These are phyloP conservation scores for Friedmanniomyces simplex DNA, from an alignment of 495 filamentous ascomycete species.

Conservation along the genomic window DNA sequence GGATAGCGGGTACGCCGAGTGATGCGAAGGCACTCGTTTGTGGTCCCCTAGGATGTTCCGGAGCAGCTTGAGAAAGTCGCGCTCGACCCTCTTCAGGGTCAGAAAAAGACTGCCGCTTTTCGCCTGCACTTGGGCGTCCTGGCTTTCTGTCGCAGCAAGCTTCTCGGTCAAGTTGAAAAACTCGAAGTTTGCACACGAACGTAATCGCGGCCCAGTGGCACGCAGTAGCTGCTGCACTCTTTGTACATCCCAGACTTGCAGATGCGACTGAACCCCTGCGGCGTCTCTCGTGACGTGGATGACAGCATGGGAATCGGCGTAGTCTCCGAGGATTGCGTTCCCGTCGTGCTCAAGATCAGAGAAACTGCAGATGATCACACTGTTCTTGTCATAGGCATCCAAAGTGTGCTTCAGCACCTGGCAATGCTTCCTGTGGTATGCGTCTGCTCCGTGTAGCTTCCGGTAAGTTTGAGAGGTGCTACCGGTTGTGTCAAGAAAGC, in stretches of 20 bases:
- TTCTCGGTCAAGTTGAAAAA: slow-evolving; percentile 50
- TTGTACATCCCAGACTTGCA: slow-evolving; percentile 49
- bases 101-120: slow-evolving; percentile 45
- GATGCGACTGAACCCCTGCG: slow-evolving; percentile 50
- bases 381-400: slow-evolving; percentile 48
- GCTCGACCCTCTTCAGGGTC: slow-evolving; percentile 60
- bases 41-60: slow-evolving; percentile 49
- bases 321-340: slow-evolving; percentile 34
- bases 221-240: slow-evolving; percentile 39
- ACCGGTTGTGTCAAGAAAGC: slow-evolving; percentile 58
- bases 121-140: slow-evolving; percentile 27
- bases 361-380: slow-evolving; percentile 63
- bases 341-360: slow-evolving; percentile 39
- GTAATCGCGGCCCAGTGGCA: slow-evolving; percentile 45
- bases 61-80: slow-evolving; percentile 63
- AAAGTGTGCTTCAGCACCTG: slow-evolving; percentile 57
- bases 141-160: slow-evolving; percentile 15
- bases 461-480: slow-evolving; percentile 51
- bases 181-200: slow-evolving; percentile 64
- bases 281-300: slow-evolving; percentile 63
- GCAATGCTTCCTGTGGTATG: slow-evolving; percentile 1
- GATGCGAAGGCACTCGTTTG: slow-evolving; percentile 41
- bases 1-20: slow-evolving; percentile 59
- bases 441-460: slow-evolving; percentile 24
- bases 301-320: slow-evolving; percentile 52